Conservation (phyloP, 2,329 filamentous ascomycete genomes). For the Biscogniauxia mediterranea region DNA sequence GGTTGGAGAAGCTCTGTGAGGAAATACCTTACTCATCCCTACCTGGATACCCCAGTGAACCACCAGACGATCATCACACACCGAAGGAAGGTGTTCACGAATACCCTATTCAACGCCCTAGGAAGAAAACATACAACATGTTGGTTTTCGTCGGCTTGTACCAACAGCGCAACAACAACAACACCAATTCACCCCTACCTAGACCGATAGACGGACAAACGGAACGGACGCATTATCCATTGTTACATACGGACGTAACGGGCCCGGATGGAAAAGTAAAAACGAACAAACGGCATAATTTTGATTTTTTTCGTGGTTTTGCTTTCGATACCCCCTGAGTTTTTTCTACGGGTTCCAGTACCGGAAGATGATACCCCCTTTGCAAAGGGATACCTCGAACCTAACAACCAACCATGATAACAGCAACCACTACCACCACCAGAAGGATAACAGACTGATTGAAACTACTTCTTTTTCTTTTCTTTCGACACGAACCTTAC, state of each 20-base stretch:
- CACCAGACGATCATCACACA: background rate
- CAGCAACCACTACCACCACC: background rate
- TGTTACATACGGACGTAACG: background rate
- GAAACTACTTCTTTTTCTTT: background rate
- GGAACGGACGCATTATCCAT: background rate
- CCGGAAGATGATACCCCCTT: background rate
- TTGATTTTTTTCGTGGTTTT: background rate
- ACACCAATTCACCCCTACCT: background rate
- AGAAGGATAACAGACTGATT: background rate
- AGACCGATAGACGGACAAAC: background rate
- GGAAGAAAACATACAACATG: background rate
- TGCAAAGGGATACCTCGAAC: background rate
- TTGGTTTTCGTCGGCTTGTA: background rate
- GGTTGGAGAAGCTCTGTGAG: constrained; percentile 17
- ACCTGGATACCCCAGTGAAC: too few species aligned
- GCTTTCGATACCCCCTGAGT: background rate
- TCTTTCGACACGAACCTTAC: background rate
- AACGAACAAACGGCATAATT: background rate
- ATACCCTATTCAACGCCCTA: background rate
- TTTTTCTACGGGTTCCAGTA: background rate
- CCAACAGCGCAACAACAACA: background rate
- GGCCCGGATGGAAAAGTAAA: background rate
- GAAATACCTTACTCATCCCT: background rate
- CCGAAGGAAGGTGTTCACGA: background rate
- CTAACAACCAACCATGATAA: background rate